Percentiles rank a stretch among this genome's conserved stretches.
phyloP scores from a whole-genome alignment of 192 early-diverging fungal genomes.

The Coemansia sp. region DNA sequence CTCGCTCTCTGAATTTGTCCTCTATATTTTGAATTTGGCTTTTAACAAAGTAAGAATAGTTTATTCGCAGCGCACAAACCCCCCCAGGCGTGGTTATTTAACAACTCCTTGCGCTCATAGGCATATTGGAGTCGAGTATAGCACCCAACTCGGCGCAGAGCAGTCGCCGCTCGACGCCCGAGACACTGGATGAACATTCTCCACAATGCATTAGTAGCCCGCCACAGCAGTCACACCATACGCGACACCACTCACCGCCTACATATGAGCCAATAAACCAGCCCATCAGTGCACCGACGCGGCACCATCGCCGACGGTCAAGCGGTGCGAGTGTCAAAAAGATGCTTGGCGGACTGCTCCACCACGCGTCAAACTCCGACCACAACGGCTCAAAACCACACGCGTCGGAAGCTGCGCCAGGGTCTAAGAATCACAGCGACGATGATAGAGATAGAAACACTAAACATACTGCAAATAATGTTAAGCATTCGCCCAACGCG shows the following conservation, averaged over 20 bases:
- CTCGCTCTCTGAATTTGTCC: neutral
- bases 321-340: slow-evolving; percentile 13
- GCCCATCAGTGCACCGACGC: neutral
- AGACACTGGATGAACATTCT: neutral
- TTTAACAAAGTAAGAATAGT: neutral
- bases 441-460: too few species aligned
- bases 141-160: neutral
- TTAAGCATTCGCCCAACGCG: neutral
- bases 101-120: neutral
- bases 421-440: neutral
- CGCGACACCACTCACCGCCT: neutral
- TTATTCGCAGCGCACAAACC: neutral
- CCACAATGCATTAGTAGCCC: neutral
- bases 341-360: slow-evolving; percentile 21
- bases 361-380: slow-evolving; percentile 9
- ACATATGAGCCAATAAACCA: neutral
- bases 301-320: slow-evolving; percentile 8
- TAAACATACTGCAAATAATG: neutral
- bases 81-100: neutral
- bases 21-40: neutral
- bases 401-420: neutral
- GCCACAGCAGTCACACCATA: neutral
- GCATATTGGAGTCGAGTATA: neutral
- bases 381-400: neutral
- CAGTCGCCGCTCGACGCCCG: neutral